Percentiles rank a stretch among this genome's conserved stretches.
phyloP scores from a whole-genome alignment of 108 stramenopile species.

The Mayamaea pseudoterrestris region DNA sequence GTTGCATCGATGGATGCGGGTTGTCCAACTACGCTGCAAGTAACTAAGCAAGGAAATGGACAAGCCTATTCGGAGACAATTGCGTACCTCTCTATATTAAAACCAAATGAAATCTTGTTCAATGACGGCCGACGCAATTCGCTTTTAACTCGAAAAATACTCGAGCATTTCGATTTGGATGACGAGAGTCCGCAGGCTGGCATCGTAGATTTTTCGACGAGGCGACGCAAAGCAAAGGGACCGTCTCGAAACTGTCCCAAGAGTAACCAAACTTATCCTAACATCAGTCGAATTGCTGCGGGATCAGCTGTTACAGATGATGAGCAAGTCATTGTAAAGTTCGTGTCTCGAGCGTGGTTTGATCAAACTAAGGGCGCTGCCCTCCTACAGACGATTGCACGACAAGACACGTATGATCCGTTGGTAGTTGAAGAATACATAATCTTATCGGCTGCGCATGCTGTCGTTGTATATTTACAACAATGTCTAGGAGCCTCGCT shows the following conservation, averaged over 20 bases:
- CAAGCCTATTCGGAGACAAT: slow-evolving; percentile 79
- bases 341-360: slow-evolving; percentile 71
- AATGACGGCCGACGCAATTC: slow-evolving; percentile 77
- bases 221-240: not conserved
- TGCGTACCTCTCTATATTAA: slow-evolving; percentile 48
- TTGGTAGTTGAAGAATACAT: slow-evolving; percentile 75
- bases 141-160: slow-evolving; percentile 51
- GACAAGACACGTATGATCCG: slow-evolving; percentile 63
- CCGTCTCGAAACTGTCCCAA: not conserved
- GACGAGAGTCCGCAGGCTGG: not conserved
- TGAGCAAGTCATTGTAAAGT: slow-evolving; percentile 47
- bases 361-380: slow-evolving; percentile 85
- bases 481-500: slow-evolving; percentile 43
- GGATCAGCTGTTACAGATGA: no score
- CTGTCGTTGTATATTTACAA: slow-evolving; percentile 75
- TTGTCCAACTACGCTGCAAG: slow-evolving; percentile 44
- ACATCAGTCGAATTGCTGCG: no score
- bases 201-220: not conserved
- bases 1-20: slow-evolving; percentile 68
- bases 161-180: slow-evolving; percentile 21
- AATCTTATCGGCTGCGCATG: slow-evolving; percentile 60
- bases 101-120: slow-evolving; percentile 71
- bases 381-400: slow-evolving; percentile 44
- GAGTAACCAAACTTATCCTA: not conserved
- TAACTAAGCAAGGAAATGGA: slow-evolving; percentile 79